Evolutionary conservation across 2,329 filamentous ascomycete species (phyloP).

Genomic region (Clonostachys rosea): DNA sequence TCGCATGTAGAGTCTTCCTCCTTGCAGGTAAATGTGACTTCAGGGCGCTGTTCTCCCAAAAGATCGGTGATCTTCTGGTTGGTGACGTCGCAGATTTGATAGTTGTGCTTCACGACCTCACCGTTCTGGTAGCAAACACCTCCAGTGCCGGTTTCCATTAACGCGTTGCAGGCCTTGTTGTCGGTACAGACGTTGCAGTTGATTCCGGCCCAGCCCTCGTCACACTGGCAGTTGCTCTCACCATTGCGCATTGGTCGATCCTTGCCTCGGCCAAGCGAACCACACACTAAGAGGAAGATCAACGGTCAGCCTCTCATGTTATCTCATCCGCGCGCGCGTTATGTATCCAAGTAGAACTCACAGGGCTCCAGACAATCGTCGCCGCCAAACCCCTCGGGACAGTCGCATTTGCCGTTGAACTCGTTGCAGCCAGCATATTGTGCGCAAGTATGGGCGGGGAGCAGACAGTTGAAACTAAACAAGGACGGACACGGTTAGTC

Average conservation of each 20-base stretch:
- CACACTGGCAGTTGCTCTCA: conserved; percentile 72
- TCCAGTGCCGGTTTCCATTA: conserved; percentile 78
- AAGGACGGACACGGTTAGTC: conserved; percentile 10
- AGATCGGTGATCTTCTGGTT: conserved; percentile 90
- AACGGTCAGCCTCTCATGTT: not conserved
- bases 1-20: conserved; percentile 73
- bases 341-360: conserved; percentile 26
- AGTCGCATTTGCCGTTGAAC: conserved; percentile 88
- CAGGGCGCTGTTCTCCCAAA: conserved; percentile 77
- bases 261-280: conserved; percentile 75
- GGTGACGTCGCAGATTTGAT: conserved; percentile 96
- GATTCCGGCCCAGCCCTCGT: conserved; percentile 91
- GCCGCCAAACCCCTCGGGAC: conserved; percentile 87
- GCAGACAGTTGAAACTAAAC: conserved; percentile 90
- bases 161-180: conserved; percentile 76
- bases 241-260: conserved; percentile 72
- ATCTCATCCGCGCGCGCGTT: not conserved
- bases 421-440: conserved; percentile 89
- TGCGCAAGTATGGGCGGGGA: conserved; percentile 85
- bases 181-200: conserved; percentile 96
- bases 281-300: conserved; percentile 56
- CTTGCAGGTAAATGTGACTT: conserved; percentile 93
- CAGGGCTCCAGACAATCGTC: conserved; percentile 86
- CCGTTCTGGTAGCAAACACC: conserved; percentile 92
- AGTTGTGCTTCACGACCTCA: conserved; percentile 88